phyloP scores from a whole-genome alignment of 1,284 basidiomycete species.

The Mycosarcoma maydis region DNA sequence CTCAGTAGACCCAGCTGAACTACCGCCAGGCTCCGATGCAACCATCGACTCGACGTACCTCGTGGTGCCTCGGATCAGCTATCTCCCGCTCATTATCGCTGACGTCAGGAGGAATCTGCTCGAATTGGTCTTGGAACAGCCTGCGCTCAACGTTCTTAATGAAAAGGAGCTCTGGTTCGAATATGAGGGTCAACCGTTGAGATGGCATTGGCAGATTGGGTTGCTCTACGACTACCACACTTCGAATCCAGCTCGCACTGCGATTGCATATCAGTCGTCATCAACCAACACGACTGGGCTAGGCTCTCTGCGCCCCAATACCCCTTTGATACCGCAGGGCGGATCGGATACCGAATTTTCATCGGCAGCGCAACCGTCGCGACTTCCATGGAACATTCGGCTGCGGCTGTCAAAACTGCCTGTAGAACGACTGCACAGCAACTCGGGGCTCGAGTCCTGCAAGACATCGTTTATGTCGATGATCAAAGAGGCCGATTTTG shows the following conservation, averaged over 20 bases:
- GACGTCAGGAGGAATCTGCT: slow-evolving; percentile 50
- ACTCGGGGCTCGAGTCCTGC: slow-evolving; percentile 45
- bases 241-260: slow-evolving; percentile 42
- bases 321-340: not conserved
- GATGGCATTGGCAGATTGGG: slow-evolving; percentile 63
- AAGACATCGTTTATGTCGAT: slow-evolving; percentile 58
- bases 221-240: slow-evolving; percentile 58
- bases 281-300: slow-evolving; percentile 9
- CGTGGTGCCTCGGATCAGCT: slow-evolving; percentile 50
- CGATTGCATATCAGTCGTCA: slow-evolving; percentile 14
- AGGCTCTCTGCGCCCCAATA: slow-evolving; percentile 17
- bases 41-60: slow-evolving; percentile 48
- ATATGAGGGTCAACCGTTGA: slow-evolving; percentile 50
- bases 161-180: slow-evolving; percentile 59
- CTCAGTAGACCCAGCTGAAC: slow-evolving; percentile 32
- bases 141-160: slow-evolving; percentile 24
- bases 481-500: slow-evolving; percentile 63
- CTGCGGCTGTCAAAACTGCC: slow-evolving; percentile 53
- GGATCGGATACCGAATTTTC: not conserved
- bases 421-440: slow-evolving; percentile 46
- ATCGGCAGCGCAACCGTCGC: slow-evolving; percentile 1
- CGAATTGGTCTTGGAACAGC: slow-evolving; percentile 42
- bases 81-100: slow-evolving; percentile 53
- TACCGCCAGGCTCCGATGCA: slow-evolving; percentile 39
- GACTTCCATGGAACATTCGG: slow-evolving; percentile 50